Conservation (phyloP, 2,329 filamentous ascomycete species). For the Coniochaeta pulveracea region DNA sequence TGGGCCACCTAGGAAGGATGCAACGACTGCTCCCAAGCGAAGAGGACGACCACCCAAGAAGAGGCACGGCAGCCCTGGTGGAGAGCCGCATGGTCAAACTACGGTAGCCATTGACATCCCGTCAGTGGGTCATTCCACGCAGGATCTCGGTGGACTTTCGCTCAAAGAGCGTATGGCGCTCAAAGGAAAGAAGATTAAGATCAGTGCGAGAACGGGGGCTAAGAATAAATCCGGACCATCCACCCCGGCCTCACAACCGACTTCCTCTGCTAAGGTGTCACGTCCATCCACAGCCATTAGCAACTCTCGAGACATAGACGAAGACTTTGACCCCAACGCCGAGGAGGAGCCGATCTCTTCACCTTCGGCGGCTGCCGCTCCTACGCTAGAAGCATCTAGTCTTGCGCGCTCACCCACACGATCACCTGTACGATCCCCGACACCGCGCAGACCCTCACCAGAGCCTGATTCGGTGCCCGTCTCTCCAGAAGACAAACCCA, state of each 20-base stretch:
- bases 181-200: constrained; percentile 41
- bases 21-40: constrained; percentile 10
- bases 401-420: not conserved
- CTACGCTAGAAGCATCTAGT: not conserved
- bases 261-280: too few species aligned
- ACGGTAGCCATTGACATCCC: too few species aligned
- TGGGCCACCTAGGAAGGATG: not conserved
- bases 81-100: constrained; percentile 6
- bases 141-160: constrained; percentile 26
- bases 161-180: constrained; percentile 46
- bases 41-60: constrained; percentile 23
- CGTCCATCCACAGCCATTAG: too few species aligned
- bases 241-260: too few species aligned
- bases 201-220: too few species aligned
- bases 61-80: constrained; percentile 8
- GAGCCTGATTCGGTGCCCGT: constrained; percentile 3
- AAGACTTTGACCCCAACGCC: constrained; percentile 10
- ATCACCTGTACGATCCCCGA: not conserved
- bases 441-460: constrained; percentile 3
- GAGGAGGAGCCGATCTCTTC: constrained; percentile 11
- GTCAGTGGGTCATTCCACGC: too few species aligned
- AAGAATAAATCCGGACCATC: too few species aligned
- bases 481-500: too few species aligned
- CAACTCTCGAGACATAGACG: too few species aligned
- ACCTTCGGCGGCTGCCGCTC: not conserved